Base-by-base conservation (phyloP, 2,329 filamentous ascomycete genomes). In the Didymella pomorum region DNA sequence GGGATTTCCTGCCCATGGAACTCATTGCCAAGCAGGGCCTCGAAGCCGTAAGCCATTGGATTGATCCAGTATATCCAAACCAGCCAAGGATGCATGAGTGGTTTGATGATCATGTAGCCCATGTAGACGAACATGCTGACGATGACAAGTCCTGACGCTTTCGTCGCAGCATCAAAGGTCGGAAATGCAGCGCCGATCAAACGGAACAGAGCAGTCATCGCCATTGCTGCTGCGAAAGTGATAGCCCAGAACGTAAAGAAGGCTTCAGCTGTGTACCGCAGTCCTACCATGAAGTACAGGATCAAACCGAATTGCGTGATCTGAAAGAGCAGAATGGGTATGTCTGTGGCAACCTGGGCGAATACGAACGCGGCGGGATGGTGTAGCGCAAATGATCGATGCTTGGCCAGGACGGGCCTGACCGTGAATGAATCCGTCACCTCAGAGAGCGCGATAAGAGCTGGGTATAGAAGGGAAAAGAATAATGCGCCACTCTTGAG, bases 211-310 rank as follows among this genome's bases (percentile, higher is more conserved):
- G 91, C 91, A 25, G 89, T 92, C 90, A 94, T 94, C 12, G 41
- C 52, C 26, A 61, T 44, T 11, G 57, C 52, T 18, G 57, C 43
- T 52, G 84, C 82, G 69, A 95, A 65, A 0, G 48, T 37, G 67
- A 93, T 82, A 52, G 96, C 79, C 64, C 91, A 78, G 83, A 89
- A 96, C 75, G 90, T 89, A 80, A 96, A 96, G 80, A 94, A 96
- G 0, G 88, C 79, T 0, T 86, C 89, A 0, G 90, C 80, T 47
- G 88, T 86, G 42, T 89, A 83, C 51, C 89, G 85, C 33, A 96
- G 79, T 59, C 31, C 31, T 16, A 33, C 31, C 31, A 33, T 33
- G 31, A 33, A 33, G 14, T 33, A 33, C 1, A 33, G 31, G 12
- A 33, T 33, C 7, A 33, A 33, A 3, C 31, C 31, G 9, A 33